Percentiles rank a stretch among this genome's conserved stretches.
phyloP scores from a whole-genome alignment of 805 yeast species.

The Yamadazyma takamatsuzukensis region DNA sequence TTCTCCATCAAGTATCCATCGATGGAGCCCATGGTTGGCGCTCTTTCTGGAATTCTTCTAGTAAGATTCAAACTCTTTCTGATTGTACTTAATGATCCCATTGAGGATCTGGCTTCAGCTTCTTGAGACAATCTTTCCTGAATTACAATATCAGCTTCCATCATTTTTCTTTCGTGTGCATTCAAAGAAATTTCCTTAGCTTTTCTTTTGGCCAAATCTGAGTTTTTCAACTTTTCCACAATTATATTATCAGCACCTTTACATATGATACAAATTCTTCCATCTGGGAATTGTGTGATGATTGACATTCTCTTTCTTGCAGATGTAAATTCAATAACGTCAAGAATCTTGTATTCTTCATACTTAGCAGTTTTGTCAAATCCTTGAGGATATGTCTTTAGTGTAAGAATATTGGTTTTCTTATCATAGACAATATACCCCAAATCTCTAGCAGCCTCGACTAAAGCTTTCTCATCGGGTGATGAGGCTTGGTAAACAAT shows the following conservation, averaged over 20 bases:
- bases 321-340: constrained; percentile 82
- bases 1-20: constrained; percentile 46
- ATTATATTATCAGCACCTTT: constrained; percentile 96
- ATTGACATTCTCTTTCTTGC: constrained; percentile 92
- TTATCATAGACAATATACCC: constrained; percentile 83
- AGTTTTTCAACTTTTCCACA: constrained; percentile 62
- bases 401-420: constrained; percentile 52
- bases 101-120: constrained; percentile 18
- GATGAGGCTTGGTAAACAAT: constrained; percentile 90
- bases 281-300: constrained; percentile 73
- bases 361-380: constrained; percentile 58
- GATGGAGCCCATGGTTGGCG: constrained; percentile 35
- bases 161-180: constrained; percentile 60
- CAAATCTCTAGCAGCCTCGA: constrained; percentile 91
- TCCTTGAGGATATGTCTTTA: constrained; percentile 83
- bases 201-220: constrained; percentile 58
- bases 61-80: constrained; percentile 24
- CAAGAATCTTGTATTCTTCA: constrained; percentile 72
- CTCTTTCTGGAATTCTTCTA: constrained; percentile 7
- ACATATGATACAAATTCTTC: constrained; percentile 70
- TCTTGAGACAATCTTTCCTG: constrained; percentile 47
- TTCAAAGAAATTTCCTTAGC: constrained; percentile 58
- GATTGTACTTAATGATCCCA: constrained; percentile 30
- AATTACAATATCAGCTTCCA: constrained; percentile 73
- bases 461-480: constrained; percentile 93